Percentiles rank a stretch among this genome's conserved stretches.
These are phyloP conservation scores for Xerocomus brunneocitrinus DNA, from an alignment of 768 basidiomycete genomes.

Conservation along the genomic window DNA sequence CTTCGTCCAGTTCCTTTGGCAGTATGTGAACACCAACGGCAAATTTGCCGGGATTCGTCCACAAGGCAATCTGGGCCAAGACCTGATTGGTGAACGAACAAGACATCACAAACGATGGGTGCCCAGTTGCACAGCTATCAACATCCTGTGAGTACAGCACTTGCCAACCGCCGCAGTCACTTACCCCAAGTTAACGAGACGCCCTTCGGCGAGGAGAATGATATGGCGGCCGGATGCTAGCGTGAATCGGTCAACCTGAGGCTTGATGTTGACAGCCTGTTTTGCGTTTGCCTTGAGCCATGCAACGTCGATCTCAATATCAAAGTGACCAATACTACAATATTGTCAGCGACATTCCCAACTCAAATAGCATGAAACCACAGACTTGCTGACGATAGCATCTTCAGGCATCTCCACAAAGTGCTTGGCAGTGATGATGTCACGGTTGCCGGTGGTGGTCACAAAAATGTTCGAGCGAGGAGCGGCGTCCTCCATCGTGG, in stretches of 20 bases:
- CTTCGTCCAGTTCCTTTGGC: slow-evolving; percentile 98
- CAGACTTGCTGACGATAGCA: slow-evolving; percentile 96
- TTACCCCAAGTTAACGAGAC: slow-evolving; percentile 96
- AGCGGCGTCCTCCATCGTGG: slow-evolving; percentile 97
- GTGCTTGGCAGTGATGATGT: slow-evolving; percentile 92
- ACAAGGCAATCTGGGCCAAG: slow-evolving; percentile 96
- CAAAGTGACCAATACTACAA: slow-evolving; percentile 77
- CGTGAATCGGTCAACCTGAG: slow-evolving; percentile 97
- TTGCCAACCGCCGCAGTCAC: slow-evolving; percentile 14
- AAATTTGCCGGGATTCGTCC: slow-evolving; percentile 90
- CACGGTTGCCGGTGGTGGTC: slow-evolving; percentile 97
- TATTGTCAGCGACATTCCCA: slow-evolving; percentile 7
- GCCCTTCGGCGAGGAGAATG: slow-evolving; percentile 96
- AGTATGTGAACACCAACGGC: slow-evolving; percentile 97
- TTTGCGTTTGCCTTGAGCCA: slow-evolving; percentile 95
- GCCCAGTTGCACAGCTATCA: slow-evolving; percentile 87
- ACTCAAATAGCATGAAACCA: slow-evolving; percentile 9
- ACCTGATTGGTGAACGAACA: slow-evolving; percentile 99
- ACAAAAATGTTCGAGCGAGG: slow-evolving; percentile 88
- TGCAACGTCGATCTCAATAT: slow-evolving; percentile 92
- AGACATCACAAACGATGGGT: slow-evolving; percentile 99
- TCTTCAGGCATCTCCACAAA: slow-evolving; percentile 95
- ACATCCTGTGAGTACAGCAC: slow-evolving; percentile 6
- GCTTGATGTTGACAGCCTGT: slow-evolving; percentile 86
- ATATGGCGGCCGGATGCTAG: slow-evolving; percentile 90